Base-by-base conservation (phyloP, 78 protist species). In the Dictyostelium firmibasis region DNA sequence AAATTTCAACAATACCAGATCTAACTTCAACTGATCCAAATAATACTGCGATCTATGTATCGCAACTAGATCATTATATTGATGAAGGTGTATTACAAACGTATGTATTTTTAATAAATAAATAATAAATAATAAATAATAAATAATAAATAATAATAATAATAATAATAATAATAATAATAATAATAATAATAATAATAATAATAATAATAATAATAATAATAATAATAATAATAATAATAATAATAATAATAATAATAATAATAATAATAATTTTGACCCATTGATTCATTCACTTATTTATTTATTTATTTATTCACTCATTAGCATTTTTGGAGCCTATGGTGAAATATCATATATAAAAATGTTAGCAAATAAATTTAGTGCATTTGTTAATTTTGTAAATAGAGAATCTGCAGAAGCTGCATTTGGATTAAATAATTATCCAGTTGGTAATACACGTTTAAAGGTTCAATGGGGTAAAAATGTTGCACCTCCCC, bases 291-390 rank as follows among this genome's bases (percentile, higher is more conserved):
- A n/a, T n/a, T n/a, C n/a, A n/a, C n/a, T 74, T 74, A 67, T 74
- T 3, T 35, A 31, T 74, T 31, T 74, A 74, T 20, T 27, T 3
- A 35, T 74, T 33, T 35, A 11, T 29, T 25, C 14, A 23, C 20
- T 27, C n/a, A 25, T 4, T 76, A 78, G 84, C 8, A 78, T 78
- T 25, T 78, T 78, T 78, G 44, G 84, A 16, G 50, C 84, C 18
- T 78, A 78, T 78, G 84, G 84, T 78, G 84, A 78, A 41, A 78
- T 78, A 41, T 41, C 84, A 41, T 78, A 41, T 78, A 78, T 78
- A 20, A 78, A 78, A 41, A 78, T 78, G 84, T 78, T 78, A 16
- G 20, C 31, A 2, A 78, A 41, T 41, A 78, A 41, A 11, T 41
- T 41, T 41, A 41, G 84, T 41, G 84, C 84, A 78, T 78, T 78